These are phyloP conservation scores for Artemisia argyi DNA, from an alignment of 129 eudicot species.

Conservation along the genomic window DNA sequence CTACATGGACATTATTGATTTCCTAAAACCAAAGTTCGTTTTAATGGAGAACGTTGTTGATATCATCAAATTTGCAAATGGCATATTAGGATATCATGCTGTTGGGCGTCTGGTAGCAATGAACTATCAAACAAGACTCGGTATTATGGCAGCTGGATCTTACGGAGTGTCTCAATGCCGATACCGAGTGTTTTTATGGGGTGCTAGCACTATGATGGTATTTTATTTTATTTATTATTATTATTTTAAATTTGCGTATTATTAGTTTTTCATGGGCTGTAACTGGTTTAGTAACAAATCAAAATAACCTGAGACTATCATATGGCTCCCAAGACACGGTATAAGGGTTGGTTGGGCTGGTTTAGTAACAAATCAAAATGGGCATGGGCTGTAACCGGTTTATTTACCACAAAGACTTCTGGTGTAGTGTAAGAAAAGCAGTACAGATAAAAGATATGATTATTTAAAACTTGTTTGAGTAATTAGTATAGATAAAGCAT, in stretches of 20 bases:
- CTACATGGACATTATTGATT: conserved; percentile 62
- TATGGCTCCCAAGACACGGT: too few species aligned
- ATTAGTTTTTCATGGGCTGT: too few species aligned
- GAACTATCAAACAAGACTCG: conserved; percentile 71
- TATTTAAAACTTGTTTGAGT: too few species aligned
- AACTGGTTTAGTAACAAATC: too few species aligned
- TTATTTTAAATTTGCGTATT: not conserved
- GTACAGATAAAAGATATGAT: too few species aligned
- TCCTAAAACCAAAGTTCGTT: conserved; percentile 56
- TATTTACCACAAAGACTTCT: too few species aligned
- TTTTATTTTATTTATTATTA: too few species aligned
- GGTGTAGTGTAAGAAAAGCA: too few species aligned
- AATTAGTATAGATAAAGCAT: too few species aligned
- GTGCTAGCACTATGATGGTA: conserved; percentile 58
- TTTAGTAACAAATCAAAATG: too few species aligned
- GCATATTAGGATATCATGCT: conserved; percentile 49
- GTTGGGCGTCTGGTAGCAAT: conserved; percentile 59
- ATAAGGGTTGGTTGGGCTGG: too few species aligned
- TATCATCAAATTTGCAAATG: conserved; percentile 55
- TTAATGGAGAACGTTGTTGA: conserved; percentile 87
- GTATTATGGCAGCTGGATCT: conserved; percentile 83
- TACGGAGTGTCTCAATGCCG: conserved; percentile 81
- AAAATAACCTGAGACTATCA: too few species aligned
- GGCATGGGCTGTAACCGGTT: not conserved
- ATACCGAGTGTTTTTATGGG: conserved; percentile 73